Base-by-base conservation (phyloP, 225 moss, liverwort and hornwort genomes). In the Sphagnum contortum region DNA sequence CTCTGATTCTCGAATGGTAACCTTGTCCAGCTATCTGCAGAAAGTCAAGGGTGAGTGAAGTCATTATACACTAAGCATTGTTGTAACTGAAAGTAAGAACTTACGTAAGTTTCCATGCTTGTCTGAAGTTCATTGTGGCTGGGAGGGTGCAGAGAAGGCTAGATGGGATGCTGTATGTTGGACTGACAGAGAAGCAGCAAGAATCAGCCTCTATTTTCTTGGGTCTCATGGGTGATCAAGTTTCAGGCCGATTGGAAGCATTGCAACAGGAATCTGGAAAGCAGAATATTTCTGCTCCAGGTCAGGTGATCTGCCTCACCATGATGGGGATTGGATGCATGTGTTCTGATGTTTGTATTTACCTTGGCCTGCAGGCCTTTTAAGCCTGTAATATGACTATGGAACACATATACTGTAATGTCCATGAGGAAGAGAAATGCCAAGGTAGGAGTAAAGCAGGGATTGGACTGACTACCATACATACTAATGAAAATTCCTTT, bases 101-200 rank as follows among this genome's bases (percentile, higher is more conserved):
- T 29, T 29, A 29, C 1, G 29, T 29, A 52, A 12, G 11, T 49
- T 49, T 5, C 12, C 29, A 12, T 12, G 14, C 56, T 3, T 46
- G 47, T 29, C 49, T 45, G 57, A 64, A 10, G 50, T 52, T 44
- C 10, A 9, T 59, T 11, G 60, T 59, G 44, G 11, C 57, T 67
- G 54, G 62, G 73, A 69, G 67, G 69, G 45, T 79, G 76, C 74
- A 87, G 87, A 81, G 68, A 67, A 81, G 76, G 72, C 60, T 87
- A 66, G 87, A 87, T 66, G 78, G 76, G 9, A 87, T 87, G 87
- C 70, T 84, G 12, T 84, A 72, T 54, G 81, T 87, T 50, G 87
- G 87, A 50, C 71, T 87, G 73, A 87, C 87, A 52, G 87, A 87
- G 68, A 78, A 84, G 61, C 87, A 84, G 44, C 70, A 81, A 74